Conservation (phyloP, 2,329 filamentous ascomycete genomes). For the Colletotrichum abscissum region DNA sequence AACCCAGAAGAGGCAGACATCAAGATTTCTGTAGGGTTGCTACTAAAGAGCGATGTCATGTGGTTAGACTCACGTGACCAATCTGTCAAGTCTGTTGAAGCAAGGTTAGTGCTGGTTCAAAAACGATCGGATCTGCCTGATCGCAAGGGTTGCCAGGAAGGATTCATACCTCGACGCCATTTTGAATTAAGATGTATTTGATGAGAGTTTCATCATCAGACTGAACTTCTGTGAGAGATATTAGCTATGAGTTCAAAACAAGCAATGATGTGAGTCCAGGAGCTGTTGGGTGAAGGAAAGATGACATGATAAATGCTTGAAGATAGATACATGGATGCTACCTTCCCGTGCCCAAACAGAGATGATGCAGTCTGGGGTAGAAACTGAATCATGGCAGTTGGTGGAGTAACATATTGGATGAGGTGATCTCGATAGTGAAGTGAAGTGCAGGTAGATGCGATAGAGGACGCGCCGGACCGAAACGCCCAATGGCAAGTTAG, state of each 20-base stretch:
- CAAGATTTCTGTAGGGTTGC: background rate
- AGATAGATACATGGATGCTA: conserved; percentile 24
- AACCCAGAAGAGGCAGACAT: background rate
- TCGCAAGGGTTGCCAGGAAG: background rate
- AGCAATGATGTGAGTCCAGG: background rate
- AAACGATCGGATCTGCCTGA: conserved; percentile 37
- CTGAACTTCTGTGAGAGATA: conserved; percentile 18
- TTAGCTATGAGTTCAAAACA: conserved; percentile 1
- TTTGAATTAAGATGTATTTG: conserved; percentile 48
- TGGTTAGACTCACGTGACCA: conserved; percentile 79
- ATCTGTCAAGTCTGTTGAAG: conserved; percentile 76
- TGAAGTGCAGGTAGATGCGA: background rate
- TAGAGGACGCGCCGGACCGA: background rate
- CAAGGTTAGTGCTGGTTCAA: conserved; percentile 43
- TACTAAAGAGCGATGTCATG: background rate
- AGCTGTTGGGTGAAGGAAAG: background rate
- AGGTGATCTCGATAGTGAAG: conserved; percentile 13
- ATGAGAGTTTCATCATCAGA: conserved; percentile 36
- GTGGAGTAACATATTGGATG: background rate
- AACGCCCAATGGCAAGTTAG: background rate
- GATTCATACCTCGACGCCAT: conserved; percentile 67
- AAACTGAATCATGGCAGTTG: conserved; percentile 28
- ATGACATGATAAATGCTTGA: background rate
- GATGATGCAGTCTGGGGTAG: conserved; percentile 26
- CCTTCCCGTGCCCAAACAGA: conserved; percentile 31